Evolutionary conservation across 2,329 filamentous ascomycete genomes (phyloP).

Genomic region (Penicillium italicum): DNA sequence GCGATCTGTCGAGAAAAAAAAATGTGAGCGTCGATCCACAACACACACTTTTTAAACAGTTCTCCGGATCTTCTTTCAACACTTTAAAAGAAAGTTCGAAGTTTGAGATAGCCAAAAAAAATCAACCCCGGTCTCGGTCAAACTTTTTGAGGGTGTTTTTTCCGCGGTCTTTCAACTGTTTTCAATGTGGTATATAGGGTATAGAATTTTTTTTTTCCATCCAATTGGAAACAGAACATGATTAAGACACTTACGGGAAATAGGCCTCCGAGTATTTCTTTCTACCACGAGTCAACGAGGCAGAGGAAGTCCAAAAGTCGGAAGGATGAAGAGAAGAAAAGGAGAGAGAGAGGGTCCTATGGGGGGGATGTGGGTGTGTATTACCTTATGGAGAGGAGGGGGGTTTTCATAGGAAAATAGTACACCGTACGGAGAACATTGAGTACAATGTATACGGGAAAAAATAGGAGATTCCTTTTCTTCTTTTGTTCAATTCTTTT

Average conservation of each 20-base stretch:
- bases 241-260: conserved; percentile 27
- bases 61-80: background rate
- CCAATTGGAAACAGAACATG: background rate
- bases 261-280: conserved; percentile 20
- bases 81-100: background rate
- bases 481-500: background rate
- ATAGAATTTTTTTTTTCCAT: background rate
- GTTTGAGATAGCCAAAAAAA: background rate
- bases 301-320: conserved; percentile 13
- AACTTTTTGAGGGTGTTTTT: background rate
- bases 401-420: conserved; percentile 3
- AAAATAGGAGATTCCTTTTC: background rate
- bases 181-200: background rate
- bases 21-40: conserved; percentile 17
- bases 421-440: background rate
- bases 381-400: conserved; percentile 16
- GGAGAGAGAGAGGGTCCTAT: conserved; percentile 21
- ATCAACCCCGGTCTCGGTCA: background rate
- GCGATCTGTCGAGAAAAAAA: conserved; percentile 25
- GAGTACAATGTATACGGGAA: background rate
- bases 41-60: conserved; percentile 2
- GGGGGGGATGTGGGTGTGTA: conserved; percentile 15
- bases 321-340: conserved; percentile 21
- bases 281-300: conserved; percentile 39
- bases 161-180: background rate